Evolutionary conservation across 2,329 filamentous ascomycete genomes (phyloP), one percentile per base, ranked within the genome.

Genomic region (Didymella arachidicola): DNA sequence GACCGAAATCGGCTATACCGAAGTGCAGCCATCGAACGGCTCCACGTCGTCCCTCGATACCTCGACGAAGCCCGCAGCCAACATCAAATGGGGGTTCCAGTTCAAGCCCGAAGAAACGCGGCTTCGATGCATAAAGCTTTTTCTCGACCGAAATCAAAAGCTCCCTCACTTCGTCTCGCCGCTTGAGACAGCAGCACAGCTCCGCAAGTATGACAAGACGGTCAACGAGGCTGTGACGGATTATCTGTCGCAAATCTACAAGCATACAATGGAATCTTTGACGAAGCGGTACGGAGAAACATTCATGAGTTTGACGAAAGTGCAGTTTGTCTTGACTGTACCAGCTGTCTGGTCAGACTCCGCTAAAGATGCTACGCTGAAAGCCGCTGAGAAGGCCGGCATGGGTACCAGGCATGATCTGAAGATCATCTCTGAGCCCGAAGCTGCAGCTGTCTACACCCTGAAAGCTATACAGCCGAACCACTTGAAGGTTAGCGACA

Each of bases 331-430:
- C 47, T 81, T 95, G 54, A 94, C 91, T 0, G 72, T 74, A 11
- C 91, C 91, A 7, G 91, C 91, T 7, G 90, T 94, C 7, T 95
- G 91, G 91, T 91, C 87, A 25, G 91, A 95, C 73, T 86, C 89
- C 0, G 91, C 91, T n/a, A 94, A 93, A 79, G 91, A 92, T 74
- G 90, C 90, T 6, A 94, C 91, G 2, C 77, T 93, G 47, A 86
- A 90, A 71, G 91, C 91, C 6, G 91, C 91, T 11, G 89, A 93
- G 78, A 81, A 87, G 57, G 91, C 91, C 0, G 91, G 91, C 3
- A 92, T 94, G 88, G 91, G 90, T 4, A 84, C 75, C 19, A 84
- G 84, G 56, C 85, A 86, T 39, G 85, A 89, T 55, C 86, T 93
- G 62, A 88, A 91, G 78, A 88, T 93, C 82, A 92, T 93, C 59